Conservation (phyloP, 768 basidiomycete species). For the Termitomyces sp. region DNA sequence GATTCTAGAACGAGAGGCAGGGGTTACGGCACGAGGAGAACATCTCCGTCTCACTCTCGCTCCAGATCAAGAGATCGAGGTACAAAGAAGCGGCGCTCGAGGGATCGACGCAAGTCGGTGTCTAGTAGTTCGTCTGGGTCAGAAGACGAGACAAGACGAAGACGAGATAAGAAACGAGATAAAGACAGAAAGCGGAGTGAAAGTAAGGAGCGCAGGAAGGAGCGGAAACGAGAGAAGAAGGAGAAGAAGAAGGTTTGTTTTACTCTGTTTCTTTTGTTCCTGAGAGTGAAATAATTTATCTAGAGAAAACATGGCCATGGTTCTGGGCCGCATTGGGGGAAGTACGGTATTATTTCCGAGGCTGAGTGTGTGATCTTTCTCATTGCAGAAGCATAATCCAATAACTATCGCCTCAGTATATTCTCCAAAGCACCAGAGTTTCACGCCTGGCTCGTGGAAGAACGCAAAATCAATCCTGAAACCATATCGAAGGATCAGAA, state of each 20-base stretch:
- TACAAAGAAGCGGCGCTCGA: constrained; percentile 9
- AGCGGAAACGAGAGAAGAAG: constrained; percentile 51
- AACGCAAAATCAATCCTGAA: constrained; percentile 88
- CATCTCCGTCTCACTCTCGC: constrained; percentile 30
- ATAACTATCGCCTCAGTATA: constrained; percentile 46
- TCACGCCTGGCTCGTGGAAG: constrained; percentile 90
- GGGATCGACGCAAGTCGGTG: constrained; percentile 25
- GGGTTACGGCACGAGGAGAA: constrained; percentile 26
- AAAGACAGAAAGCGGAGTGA: constrained; percentile 44
- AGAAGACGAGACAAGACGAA: constrained; percentile 42
- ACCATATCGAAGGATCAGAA: constrained; percentile 81
- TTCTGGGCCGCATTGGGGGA: constrained; percentile 77
- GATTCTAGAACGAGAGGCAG: constrained; percentile 25
- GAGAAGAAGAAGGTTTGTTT: constrained; percentile 40
- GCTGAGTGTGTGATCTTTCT: constrained; percentile 57
- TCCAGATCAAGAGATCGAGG: constrained; percentile 20
- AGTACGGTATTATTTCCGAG: constrained; percentile 84
- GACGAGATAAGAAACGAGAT: constrained; percentile 40
- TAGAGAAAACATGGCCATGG: constrained; percentile 57
- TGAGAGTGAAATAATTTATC: background rate
- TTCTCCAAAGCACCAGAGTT: constrained; percentile 85
- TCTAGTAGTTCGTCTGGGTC: constrained; percentile 37
- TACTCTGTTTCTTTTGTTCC: background rate
- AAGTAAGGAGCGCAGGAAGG: constrained; percentile 33
- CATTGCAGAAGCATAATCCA: background rate